Conservation (phyloP, 768 basidiomycete species). For the Agaricus sinodeliciosus region DNA sequence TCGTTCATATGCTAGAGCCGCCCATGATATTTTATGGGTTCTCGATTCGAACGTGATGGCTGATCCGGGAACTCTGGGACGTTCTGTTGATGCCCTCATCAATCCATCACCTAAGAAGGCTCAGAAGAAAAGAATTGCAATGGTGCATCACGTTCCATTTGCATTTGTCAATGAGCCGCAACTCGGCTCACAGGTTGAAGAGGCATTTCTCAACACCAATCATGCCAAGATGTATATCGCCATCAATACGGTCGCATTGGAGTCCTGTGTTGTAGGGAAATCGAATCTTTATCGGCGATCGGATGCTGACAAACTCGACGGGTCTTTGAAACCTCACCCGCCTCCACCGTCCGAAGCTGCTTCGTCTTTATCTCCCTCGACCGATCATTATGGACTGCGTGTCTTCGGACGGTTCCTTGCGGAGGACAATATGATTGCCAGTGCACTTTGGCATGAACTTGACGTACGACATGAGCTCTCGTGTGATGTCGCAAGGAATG, state of each 20-base stretch:
- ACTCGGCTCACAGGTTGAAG: constrained; percentile 82
- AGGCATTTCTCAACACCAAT: constrained; percentile 93
- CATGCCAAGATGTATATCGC: constrained; percentile 98
- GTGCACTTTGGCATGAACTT: constrained; percentile 90
- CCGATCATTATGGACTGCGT: constrained; percentile 45
- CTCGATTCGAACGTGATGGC: constrained; percentile 92
- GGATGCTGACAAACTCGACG: constrained; percentile 73
- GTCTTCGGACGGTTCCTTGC: constrained; percentile 88
- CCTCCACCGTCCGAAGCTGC: not conserved
- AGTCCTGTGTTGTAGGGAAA: constrained; percentile 96
- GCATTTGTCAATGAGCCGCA: constrained; percentile 64
- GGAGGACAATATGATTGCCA: constrained; percentile 97
- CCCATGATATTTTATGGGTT: constrained; percentile 91
- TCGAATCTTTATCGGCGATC: constrained; percentile 91
- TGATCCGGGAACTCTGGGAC: constrained; percentile 70
- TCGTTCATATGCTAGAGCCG: constrained; percentile 72
- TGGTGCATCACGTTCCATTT: constrained; percentile 96
- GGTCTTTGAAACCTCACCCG: constrained; percentile 45
- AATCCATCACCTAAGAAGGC: constrained; percentile 32
- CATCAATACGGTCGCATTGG: constrained; percentile 81
- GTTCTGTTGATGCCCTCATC: constrained; percentile 74
- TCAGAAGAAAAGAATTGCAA: constrained; percentile 48
- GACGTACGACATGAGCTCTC: constrained; percentile 85
- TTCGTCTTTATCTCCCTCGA: not conserved
- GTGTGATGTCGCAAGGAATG: constrained; percentile 84